Evolutionary conservation across 1,139 yeast genomes (phyloP).

Genomic region (Yamadazyma triangularis): DNA sequence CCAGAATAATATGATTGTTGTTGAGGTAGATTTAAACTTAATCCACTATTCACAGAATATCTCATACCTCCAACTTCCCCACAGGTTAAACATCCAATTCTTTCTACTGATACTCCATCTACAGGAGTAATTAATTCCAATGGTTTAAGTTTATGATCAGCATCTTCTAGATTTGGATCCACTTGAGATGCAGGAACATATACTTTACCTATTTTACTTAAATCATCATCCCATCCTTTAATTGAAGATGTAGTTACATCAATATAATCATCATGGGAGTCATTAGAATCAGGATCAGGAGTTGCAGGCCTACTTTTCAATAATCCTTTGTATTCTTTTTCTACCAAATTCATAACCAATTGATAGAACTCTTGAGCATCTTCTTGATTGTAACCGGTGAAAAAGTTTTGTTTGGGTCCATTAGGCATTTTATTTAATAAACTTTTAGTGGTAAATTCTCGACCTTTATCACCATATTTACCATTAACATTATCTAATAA

Average conservation of each 20-base stretch:
- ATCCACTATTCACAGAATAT: conserved; percentile 74
- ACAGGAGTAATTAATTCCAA: conserved; percentile 75
- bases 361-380: conserved; percentile 95
- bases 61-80: conserved; percentile 93
- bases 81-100: conserved; percentile 84
- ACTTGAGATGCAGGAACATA: conserved; percentile 70
- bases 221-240: conserved; percentile 43
- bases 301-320: conserved; percentile 8
- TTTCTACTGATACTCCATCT: conserved; percentile 80
- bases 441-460: conserved; percentile 64
- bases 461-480: conserved; percentile 47
- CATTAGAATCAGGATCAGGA: conserved; percentile 19
- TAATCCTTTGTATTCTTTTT: conserved; percentile 49
- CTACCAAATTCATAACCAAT: conserved; percentile 67
- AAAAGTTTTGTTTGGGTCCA: conserved; percentile 72
- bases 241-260: conserved; percentile 20
- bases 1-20: conserved; percentile 30
- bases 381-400: conserved; percentile 83
- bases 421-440: conserved; percentile 70
- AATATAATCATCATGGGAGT: conserved; percentile 13
- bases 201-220: conserved; percentile 58
- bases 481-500: conserved; percentile 54
- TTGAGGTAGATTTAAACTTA: conserved; percentile 63
- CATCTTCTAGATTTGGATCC: conserved; percentile 54
- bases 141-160: conserved; percentile 42